These are phyloP conservation scores for Aspergillus pseudotamarii DNA, from an alignment of 2,329 filamentous ascomycete species.

Conservation along the genomic window DNA sequence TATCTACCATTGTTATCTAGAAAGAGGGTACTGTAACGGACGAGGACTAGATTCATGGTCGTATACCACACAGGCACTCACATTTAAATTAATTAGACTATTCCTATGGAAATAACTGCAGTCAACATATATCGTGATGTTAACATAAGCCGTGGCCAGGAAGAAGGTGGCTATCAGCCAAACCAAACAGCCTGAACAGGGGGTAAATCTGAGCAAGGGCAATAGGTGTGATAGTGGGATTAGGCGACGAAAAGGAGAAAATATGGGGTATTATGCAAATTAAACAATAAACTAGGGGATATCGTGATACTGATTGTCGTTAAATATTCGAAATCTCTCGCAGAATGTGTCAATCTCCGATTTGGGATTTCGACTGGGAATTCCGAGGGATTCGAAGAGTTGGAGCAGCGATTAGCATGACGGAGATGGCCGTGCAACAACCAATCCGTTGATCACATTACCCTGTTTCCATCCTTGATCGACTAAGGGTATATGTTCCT, in stretches of 20 bases:
- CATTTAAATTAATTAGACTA: background rate
- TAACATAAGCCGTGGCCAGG: background rate
- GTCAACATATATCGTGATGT: background rate
- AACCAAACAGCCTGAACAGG: background rate
- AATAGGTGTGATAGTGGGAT: background rate
- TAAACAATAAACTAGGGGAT: constrained; percentile 16
- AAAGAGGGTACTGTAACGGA: background rate
- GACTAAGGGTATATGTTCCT: constrained; percentile 65
- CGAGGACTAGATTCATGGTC: background rate
- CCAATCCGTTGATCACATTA: constrained; percentile 75
- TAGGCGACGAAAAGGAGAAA: constrained; percentile 5
- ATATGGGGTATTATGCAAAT: constrained; percentile 32
- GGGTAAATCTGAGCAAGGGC: background rate
- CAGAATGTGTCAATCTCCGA: background rate
- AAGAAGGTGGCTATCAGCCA: background rate
- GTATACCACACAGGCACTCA: background rate
- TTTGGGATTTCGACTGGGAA: background rate
- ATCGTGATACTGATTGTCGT: constrained; percentile 1
- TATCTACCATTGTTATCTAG: background rate
- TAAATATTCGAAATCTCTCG: background rate
- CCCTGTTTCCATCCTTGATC: constrained; percentile 76
- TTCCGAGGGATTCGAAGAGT: background rate
- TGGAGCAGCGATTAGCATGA: background rate
- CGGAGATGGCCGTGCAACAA: constrained; percentile 47
- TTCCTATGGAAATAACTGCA: background rate